phyloP scores from a whole-genome alignment of 2,329 filamentous ascomycete genomes.

The Lecanicillium sp. region DNA sequence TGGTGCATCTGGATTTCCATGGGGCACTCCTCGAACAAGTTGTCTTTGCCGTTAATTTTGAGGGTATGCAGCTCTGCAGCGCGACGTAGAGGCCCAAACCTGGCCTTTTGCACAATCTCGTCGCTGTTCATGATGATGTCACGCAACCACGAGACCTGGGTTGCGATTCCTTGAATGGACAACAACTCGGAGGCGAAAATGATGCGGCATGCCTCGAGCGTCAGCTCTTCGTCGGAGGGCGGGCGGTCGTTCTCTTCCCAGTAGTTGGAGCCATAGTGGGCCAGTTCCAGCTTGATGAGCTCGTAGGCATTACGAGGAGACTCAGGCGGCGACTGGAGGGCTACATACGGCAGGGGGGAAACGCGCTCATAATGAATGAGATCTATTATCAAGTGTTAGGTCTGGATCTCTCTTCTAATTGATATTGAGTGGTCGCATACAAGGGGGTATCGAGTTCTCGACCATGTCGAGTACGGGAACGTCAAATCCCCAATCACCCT shows the following conservation, averaged over 20 bases:
- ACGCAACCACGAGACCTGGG: constrained; percentile 45
- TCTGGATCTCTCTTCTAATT: constrained; percentile 27
- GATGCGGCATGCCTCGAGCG: constrained; percentile 51
- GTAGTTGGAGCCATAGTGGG: constrained; percentile 41
- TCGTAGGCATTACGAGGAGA: constrained; percentile 53
- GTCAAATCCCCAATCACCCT: constrained; percentile 64
- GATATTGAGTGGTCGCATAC: constrained; percentile 38
- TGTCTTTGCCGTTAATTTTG: constrained; percentile 50
- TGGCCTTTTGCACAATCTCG: constrained; percentile 33
- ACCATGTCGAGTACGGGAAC: constrained; percentile 52
- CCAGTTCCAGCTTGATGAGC: constrained; percentile 49
- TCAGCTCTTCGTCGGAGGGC: constrained; percentile 45
- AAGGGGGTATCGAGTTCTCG: constrained; percentile 60
- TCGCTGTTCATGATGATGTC: constrained; percentile 48
- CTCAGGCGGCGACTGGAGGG: constrained; percentile 33
- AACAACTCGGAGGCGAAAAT: constrained; percentile 46
- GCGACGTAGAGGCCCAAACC: constrained; percentile 38
- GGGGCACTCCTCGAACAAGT: constrained; percentile 49
- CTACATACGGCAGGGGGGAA: constrained; percentile 45
- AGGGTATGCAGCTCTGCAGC: constrained; percentile 38
- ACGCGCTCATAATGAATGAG: constrained; percentile 57
- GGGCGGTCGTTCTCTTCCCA: constrained; percentile 29
- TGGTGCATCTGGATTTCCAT: constrained; percentile 47
- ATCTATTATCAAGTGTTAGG: constrained; percentile 43
- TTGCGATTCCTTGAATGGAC: constrained; percentile 29